Evolutionary conservation across 2,329 filamentous ascomycete genomes (phyloP).

Genomic region (Calonectria multiphialidica): DNA sequence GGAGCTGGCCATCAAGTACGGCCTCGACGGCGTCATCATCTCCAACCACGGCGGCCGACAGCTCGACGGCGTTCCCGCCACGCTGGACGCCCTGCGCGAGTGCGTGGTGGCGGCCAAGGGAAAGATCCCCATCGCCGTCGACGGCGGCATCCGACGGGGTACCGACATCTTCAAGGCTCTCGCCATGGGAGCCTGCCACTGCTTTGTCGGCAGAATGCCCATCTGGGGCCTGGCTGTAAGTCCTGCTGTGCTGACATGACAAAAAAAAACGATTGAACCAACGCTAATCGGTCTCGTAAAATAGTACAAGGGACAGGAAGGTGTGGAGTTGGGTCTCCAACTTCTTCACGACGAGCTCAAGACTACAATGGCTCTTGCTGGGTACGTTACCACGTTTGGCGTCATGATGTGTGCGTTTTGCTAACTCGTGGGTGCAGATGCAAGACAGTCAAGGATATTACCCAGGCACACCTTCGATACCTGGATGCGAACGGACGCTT

Average conservation of each 20-base stretch:
- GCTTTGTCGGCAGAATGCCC: constrained; percentile 44
- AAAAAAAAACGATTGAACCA: too few relatives aligned
- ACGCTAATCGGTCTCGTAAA: not conserved
- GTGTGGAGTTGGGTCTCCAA: constrained; percentile 48
- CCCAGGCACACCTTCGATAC: constrained; percentile 31
- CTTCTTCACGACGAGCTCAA: constrained; percentile 47
- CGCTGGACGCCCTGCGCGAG: constrained; percentile 71
- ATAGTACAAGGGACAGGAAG: constrained; percentile 46
- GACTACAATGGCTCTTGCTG: constrained; percentile 41
- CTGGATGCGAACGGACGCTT: constrained; percentile 31
- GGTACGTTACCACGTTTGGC: constrained; percentile 16
- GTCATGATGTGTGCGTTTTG: not conserved
- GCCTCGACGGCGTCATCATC: constrained; percentile 46
- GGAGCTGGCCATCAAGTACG: constrained; percentile 42
- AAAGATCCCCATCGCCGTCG: constrained; percentile 67
- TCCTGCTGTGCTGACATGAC: not conserved
- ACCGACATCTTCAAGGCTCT: constrained; percentile 49
- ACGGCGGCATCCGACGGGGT: constrained; percentile 47
- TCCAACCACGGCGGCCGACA: constrained; percentile 41
- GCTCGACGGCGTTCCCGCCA: constrained; percentile 60
- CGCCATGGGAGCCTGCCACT: constrained; percentile 43
- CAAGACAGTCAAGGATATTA: constrained; percentile 37
- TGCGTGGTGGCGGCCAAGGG: constrained; percentile 69
- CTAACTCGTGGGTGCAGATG: constrained; percentile 22
- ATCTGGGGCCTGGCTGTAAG: constrained; percentile 51